Percentiles rank a stretch among this genome's conserved stretches.
Evolutionary conservation across 495 filamentous ascomycete genomes (phyloP).

Genomic region (Neohortaea acidophila): DNA sequence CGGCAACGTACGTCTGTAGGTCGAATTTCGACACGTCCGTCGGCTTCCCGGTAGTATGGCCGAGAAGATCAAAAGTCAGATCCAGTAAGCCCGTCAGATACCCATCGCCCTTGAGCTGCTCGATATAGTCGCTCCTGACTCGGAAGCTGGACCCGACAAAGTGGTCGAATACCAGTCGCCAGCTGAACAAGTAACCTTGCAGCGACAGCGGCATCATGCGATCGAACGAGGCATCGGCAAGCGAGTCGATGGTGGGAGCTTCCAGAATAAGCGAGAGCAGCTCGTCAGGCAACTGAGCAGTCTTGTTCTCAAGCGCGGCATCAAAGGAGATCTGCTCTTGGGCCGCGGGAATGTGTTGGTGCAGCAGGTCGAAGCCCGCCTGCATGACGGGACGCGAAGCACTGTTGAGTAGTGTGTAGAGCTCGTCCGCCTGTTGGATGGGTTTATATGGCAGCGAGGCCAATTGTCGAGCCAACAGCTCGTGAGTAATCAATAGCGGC

Average conservation of each 20-base stretch:
- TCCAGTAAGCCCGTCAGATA: slow-evolving; percentile 54
- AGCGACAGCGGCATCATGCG: slow-evolving; percentile 36
- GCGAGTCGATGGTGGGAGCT: slow-evolving; percentile 26
- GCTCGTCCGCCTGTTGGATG: slow-evolving; percentile 39
- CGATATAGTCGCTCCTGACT: slow-evolving; percentile 62
- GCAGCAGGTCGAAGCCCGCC: slow-evolving; percentile 66
- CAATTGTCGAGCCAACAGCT: slow-evolving; percentile 49
- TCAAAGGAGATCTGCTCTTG: slow-evolving; percentile 81
- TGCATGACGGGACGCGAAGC: slow-evolving; percentile 61
- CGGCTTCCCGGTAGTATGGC: slow-evolving; percentile 50
- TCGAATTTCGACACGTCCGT: slow-evolving; percentile 52
- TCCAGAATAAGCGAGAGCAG: slow-evolving; percentile 35
- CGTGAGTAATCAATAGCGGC: slow-evolving; percentile 55
- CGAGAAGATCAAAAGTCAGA: slow-evolving; percentile 70
- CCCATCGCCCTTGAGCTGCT: slow-evolving; percentile 57
- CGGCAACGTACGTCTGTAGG: slow-evolving; percentile 51
- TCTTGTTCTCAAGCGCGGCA: slow-evolving; percentile 56
- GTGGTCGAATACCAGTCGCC: slow-evolving; percentile 81
- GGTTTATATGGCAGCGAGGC: slow-evolving; percentile 39
- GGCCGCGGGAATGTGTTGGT: slow-evolving; percentile 52
- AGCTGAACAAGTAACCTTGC: slow-evolving; percentile 74
- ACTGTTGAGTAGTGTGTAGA: slow-evolving; percentile 60
- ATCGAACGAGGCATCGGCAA: slow-evolving; percentile 31
- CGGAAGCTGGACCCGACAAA: slow-evolving; percentile 62
- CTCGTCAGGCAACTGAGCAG: slow-evolving; percentile 36